phyloP scores from a whole-genome alignment of 805 yeast genomes.

The Nakazawaea ishiwadae region DNA sequence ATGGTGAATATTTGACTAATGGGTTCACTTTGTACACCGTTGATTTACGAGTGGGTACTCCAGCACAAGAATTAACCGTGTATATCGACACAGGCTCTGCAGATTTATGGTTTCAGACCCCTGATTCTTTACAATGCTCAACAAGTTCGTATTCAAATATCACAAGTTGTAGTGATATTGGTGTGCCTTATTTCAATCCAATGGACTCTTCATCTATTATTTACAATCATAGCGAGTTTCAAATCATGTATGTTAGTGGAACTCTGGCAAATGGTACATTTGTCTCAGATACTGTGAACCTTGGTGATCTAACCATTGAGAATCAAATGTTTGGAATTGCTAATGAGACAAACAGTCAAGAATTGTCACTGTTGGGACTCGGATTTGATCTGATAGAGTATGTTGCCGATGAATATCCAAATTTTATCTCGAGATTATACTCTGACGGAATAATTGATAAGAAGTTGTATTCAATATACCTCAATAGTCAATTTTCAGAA shows the following conservation, averaged over 20 bases:
- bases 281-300: conserved; percentile 17
- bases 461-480: conserved; percentile 23
- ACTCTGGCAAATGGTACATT: conserved; percentile 15
- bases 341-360: conserved; percentile 9
- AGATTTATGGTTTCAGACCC: conserved; percentile 24
- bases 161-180: conserved; percentile 5
- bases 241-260: conserved; percentile 6
- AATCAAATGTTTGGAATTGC: conserved; percentile 20
- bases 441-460: conserved; percentile 23
- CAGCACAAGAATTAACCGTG: conserved; percentile 18
- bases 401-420: conserved; percentile 14
- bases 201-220: neutral
- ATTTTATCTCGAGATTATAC: conserved; percentile 20
- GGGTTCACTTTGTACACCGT: conserved; percentile 4
- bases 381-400: conserved; percentile 14
- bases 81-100: conserved; percentile 27
- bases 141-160: conserved; percentile 13
- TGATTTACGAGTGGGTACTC: conserved; percentile 22
- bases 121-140: conserved; percentile 13
- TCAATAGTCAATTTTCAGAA: conserved; percentile 17
- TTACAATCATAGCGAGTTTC: neutral
- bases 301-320: conserved; percentile 14
- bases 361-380: conserved; percentile 18
- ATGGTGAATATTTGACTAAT: conserved; percentile 5
- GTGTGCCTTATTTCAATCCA: conserved; percentile 6